phyloP scores from a whole-genome alignment of 495 filamentous ascomycete species.

The Penicillium subrubescens region DNA sequence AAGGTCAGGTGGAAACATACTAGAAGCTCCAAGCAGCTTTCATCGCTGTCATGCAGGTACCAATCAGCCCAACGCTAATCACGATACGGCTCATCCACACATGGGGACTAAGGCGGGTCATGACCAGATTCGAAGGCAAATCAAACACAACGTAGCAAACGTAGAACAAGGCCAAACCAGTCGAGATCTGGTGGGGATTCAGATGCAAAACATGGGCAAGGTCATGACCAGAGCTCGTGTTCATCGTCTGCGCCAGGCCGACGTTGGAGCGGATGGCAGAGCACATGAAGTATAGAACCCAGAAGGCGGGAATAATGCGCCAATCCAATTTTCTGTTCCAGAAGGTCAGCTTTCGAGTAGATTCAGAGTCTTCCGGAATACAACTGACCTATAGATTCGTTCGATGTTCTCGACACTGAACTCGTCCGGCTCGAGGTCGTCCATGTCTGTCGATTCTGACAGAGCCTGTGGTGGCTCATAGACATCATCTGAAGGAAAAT shows the following conservation, averaged over 20 bases:
- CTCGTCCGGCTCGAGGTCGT: constrained; percentile 32
- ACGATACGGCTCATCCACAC: constrained; percentile 95
- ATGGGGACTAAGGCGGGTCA: constrained; percentile 81
- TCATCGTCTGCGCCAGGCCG: constrained; percentile 90
- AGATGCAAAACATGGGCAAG: constrained; percentile 67
- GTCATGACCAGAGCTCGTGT: constrained; percentile 65
- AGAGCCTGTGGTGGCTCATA: constrained; percentile 28
- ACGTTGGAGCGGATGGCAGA: constrained; percentile 91
- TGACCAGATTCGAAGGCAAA: constrained; percentile 85
- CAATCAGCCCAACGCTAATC: constrained; percentile 81
- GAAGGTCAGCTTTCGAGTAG: neutral
- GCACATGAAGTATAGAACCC: constrained; percentile 91
- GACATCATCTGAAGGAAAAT: constrained; percentile 21
- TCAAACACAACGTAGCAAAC: constrained; percentile 90
- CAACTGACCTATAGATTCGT: constrained; percentile 42
- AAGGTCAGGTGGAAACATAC: constrained; percentile 42
- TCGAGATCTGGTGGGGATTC: constrained; percentile 74
- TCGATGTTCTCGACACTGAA: constrained; percentile 41
- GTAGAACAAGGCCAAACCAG: constrained; percentile 83
- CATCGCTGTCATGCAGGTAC: constrained; percentile 79
- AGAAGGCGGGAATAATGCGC: constrained; percentile 88
- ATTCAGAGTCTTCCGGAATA: neutral
- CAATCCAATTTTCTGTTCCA: constrained; percentile 67
- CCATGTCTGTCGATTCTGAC: constrained; percentile 9
- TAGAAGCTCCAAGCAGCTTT: constrained; percentile 84